phyloP scores from a whole-genome alignment of 345 rosid genomes.

The Dipteronia dyeriana region DNA sequence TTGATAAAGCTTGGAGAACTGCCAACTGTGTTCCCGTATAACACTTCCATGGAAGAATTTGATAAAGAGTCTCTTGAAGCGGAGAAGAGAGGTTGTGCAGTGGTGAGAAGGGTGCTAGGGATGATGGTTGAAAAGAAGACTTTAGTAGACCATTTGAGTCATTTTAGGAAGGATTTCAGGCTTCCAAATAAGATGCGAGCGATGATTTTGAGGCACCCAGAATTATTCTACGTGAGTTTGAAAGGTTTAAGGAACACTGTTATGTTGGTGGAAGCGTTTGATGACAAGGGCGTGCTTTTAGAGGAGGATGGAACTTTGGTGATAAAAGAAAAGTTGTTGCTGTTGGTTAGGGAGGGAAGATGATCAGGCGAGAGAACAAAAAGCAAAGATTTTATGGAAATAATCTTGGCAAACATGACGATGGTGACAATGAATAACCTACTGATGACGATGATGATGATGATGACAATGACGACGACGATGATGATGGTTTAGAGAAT shows the following conservation, averaged over 20 bases:
- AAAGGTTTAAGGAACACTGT: slow-evolving; percentile 82
- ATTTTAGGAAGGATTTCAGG: slow-evolving; percentile 79
- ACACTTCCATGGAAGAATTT: slow-evolving; percentile 40
- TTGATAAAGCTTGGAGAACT: slow-evolving; percentile 65
- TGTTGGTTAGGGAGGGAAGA: slow-evolving; percentile 64
- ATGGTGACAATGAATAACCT: slow-evolving; percentile 17
- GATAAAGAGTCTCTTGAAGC: slow-evolving; percentile 58
- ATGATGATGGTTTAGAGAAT: too few species aligned
- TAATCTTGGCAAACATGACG: slow-evolving; percentile 10
- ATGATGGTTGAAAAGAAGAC: slow-evolving; percentile 76
- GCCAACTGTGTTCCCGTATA: slow-evolving; percentile 73
- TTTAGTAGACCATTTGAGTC: slow-evolving; percentile 84
- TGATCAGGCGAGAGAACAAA: slow-evolving; percentile 63
- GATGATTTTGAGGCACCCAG: slow-evolving; percentile 79
- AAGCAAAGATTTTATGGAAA: slow-evolving; percentile 23
- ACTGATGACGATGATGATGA: slow-evolving; percentile 19
- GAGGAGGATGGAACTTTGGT: slow-evolving; percentile 53
- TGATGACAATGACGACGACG: neutral
- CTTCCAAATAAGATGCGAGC: slow-evolving; percentile 72
- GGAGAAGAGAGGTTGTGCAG: slow-evolving; percentile 80
- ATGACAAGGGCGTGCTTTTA: slow-evolving; percentile 64
- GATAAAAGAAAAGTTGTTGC: slow-evolving; percentile 56
- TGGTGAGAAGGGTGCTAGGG: slow-evolving; percentile 69
- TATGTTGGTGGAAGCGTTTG: slow-evolving; percentile 65
- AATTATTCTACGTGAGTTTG: slow-evolving; percentile 75